Percentiles rank a stretch among this genome's conserved stretches.
Evolutionary conservation across 768 basidiomycete genomes (phyloP).

Genomic region (Jaapia argillacea): DNA sequence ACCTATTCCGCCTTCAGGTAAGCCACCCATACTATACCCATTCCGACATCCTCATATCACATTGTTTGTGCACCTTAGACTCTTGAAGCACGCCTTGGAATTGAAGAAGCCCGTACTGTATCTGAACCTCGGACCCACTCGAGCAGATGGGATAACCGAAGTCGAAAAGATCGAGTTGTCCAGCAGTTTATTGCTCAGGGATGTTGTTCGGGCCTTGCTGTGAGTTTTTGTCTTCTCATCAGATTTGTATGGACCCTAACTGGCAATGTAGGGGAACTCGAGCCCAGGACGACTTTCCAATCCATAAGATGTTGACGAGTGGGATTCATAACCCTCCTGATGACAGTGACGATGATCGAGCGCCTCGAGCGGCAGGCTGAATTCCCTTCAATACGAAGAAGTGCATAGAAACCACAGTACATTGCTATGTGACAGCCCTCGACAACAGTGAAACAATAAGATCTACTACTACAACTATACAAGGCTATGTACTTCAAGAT

Average conservation of each 20-base stretch:
- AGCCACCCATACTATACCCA: slow-evolving; percentile 5
- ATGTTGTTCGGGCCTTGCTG: slow-evolving; percentile 52
- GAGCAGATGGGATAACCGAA: slow-evolving; percentile 62
- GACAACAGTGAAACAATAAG: too few species aligned
- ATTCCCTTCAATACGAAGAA: neutral
- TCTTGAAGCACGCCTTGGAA: slow-evolving; percentile 73
- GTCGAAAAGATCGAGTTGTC: slow-evolving; percentile 75
- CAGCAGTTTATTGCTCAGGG: slow-evolving; percentile 62
- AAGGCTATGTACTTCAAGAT: too few species aligned
- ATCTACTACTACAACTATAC: too few species aligned
- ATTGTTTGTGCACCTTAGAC: slow-evolving; percentile 30
- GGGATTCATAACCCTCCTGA: slow-evolving; percentile 8
- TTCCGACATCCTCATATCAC: neutral
- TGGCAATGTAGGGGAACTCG: slow-evolving; percentile 32
- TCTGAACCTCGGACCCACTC: slow-evolving; percentile 81
- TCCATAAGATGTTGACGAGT: slow-evolving; percentile 7
- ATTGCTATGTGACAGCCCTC: too few species aligned
- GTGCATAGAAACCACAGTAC: too few species aligned
- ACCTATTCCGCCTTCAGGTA: slow-evolving; percentile 90
- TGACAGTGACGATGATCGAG: slow-evolving; percentile 8
- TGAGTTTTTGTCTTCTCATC: slow-evolving; percentile 27
- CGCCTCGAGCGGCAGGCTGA: neutral
- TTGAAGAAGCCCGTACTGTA: slow-evolving; percentile 70
- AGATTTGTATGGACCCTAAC: neutral
- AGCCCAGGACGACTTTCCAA: slow-evolving; percentile 26